Percentiles rank a stretch among this genome's conserved stretches.
These are phyloP conservation scores for Abelmoschus esculentus DNA, from an alignment of 345 rosid species.

Conservation along the genomic window DNA sequence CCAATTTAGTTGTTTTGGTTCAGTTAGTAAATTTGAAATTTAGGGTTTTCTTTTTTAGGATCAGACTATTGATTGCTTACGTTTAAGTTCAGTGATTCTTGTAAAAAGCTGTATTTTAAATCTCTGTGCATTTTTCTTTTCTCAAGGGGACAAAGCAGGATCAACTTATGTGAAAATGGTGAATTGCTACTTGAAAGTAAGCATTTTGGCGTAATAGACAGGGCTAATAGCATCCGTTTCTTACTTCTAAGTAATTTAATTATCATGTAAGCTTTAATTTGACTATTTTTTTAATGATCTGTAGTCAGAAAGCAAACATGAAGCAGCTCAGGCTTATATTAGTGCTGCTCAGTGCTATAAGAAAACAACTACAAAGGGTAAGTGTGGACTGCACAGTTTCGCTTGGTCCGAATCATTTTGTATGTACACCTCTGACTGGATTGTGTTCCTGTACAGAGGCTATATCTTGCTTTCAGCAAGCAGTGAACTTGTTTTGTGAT, in stretches of 20 bases:
- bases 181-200: constrained; percentile 54
- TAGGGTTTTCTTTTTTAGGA: neutral
- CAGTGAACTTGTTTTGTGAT: constrained; percentile 74
- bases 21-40: neutral
- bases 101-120: neutral
- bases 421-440: neutral
- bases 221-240: neutral
- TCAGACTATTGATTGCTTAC: neutral
- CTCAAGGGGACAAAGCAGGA: constrained; percentile 71
- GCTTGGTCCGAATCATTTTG: no score
- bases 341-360: constrained; percentile 70
- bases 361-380: constrained; percentile 52
- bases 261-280: neutral
- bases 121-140: constrained; percentile 6
- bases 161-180: constrained; percentile 46
- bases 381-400: constrained; percentile 1
- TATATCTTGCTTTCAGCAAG: constrained; percentile 79
- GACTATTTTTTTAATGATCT: neutral
- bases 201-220: neutral
- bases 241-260: neutral
- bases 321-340: constrained; percentile 62
- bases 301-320: constrained; percentile 69
- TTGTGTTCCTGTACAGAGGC: constrained; percentile 51
- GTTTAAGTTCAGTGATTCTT: neutral
- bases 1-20: neutral